Evolutionary conservation across 2,329 filamentous ascomycete genomes (phyloP).

Genomic region (Neurospora sp.): DNA sequence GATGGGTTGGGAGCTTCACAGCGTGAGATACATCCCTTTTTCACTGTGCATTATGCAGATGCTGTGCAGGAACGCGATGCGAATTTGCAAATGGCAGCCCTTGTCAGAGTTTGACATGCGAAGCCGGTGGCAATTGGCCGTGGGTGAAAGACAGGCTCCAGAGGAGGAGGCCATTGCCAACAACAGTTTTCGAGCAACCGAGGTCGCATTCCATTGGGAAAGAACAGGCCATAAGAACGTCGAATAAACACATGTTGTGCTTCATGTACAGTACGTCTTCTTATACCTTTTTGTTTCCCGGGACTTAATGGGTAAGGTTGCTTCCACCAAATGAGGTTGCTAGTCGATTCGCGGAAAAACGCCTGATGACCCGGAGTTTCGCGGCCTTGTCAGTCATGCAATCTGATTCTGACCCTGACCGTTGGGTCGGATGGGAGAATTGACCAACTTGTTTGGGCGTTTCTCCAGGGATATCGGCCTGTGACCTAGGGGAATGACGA

Average conservation of each 20-base stretch:
- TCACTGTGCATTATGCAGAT: background rate
- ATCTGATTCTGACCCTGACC: background rate
- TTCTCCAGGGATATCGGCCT: background rate
- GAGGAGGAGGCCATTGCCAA: background rate
- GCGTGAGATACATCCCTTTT: background rate
- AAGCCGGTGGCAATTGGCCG: background rate
- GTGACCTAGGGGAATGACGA: background rate
- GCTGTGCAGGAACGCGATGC: background rate
- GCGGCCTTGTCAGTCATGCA: background rate
- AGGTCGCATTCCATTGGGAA: background rate
- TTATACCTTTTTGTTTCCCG: background rate
- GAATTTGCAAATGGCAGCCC: background rate
- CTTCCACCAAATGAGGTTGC: background rate
- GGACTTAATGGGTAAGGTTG: background rate
- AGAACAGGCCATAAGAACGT: background rate
- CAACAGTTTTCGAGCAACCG: background rate
- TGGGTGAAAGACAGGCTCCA: background rate
- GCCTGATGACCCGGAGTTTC: background rate
- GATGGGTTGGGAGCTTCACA: background rate
- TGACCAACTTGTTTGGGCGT: background rate
- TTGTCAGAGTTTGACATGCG: background rate
- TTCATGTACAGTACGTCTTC: background rate
- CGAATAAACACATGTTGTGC: background rate
- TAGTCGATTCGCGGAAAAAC: background rate
- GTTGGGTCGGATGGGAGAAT: background rate